These are phyloP conservation scores for Fusarium lyarnte DNA, from an alignment of 2,329 filamentous ascomycete species.

Conservation along the genomic window DNA sequence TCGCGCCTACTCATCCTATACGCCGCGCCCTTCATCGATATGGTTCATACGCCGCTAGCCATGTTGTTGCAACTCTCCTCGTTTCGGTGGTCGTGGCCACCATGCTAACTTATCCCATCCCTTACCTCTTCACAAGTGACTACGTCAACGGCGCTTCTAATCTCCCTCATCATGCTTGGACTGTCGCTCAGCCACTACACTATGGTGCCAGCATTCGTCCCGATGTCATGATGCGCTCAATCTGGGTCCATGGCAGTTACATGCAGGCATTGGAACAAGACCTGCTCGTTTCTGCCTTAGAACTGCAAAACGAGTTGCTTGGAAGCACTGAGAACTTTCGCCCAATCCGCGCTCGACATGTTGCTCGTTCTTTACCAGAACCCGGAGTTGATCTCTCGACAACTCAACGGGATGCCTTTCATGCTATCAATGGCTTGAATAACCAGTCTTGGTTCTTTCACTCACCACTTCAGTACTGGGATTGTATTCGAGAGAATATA, in stretches of 20 bases:
- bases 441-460: conserved; percentile 80
- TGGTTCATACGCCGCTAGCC: conserved; percentile 74
- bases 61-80: conserved; percentile 79
- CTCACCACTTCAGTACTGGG: conserved; percentile 85
- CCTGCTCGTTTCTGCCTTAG: conserved; percentile 72
- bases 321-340: conserved; percentile 67
- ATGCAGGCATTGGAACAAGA: conserved; percentile 77
- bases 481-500: conserved; percentile 69
- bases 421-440: conserved; percentile 68
- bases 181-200: conserved; percentile 72
- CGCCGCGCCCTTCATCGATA: conserved; percentile 73
- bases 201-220: conserved; percentile 61
- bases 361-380: conserved; percentile 41
- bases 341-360: conserved; percentile 53
- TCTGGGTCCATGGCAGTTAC: conserved; percentile 84
- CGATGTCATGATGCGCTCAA: conserved; percentile 83
- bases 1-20: conserved; percentile 72
- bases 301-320: conserved; percentile 75
- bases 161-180: conserved; percentile 84
- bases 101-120: conserved; percentile 76
- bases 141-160: conserved; percentile 76
- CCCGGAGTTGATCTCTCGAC: conserved; percentile 52
- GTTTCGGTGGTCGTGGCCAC: conserved; percentile 77
- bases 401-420: conserved; percentile 62
- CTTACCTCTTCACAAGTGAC: conserved; percentile 78